Base-by-base conservation (phyloP, 192 early-diverging fungal genomes). In the Backusella parvicylindrica region DNA sequence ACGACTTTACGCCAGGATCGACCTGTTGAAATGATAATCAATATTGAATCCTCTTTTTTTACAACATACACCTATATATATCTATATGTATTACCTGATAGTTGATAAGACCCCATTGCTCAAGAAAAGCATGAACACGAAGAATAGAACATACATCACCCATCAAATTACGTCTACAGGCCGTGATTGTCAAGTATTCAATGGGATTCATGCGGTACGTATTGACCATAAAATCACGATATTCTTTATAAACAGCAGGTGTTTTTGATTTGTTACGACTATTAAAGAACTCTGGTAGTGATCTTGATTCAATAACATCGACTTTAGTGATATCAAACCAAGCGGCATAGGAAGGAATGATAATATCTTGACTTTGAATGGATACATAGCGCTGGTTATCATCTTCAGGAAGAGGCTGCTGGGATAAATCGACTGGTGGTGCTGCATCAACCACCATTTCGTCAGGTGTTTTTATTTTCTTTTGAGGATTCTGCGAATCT, bases 51-150 rank as follows among this genome's bases (percentile, higher is more conserved):
- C 21, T 21, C 26, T 66, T 6, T 32, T 28, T 33, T 33, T 66
- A 6, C 7, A 2, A 16, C 28, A 9, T 6, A 15, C 26, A 5
- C 30, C 7, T 63, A 21, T 63, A 23, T 63, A 63, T 63, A 63
- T 63, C 0, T 31, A 30, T 37, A 37, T 37, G 7, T 37, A 41
- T 65, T 77, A 95, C 94, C 87, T 99, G 98, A 86, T 99, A 99
- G 84, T 99, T 99, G 77, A 99, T 95, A 37, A 99, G 83, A 0
- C 98, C 98, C 98, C 98, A 99, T 82, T 99, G 97, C 83, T 99
- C 98, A 49, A 99, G 84, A 76, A 99, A 97, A 2, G 98, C 95
- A 84, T 99, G 98, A 4, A 99, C 95, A 37, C 98, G 88, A 82
- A 99, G 95, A 75, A 99, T 98, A 0, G 97, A 94, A 77, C 98